Percentiles rank a stretch among this genome's conserved stretches.
Conservation (phyloP, 306 rosid species). For the apple (Malus domestica) region ASM211411v1 NC_041794.1:18448001-18448500, state of each 20-base stretch:
- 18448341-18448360: background rate
- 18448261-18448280: background rate
- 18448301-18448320: background rate
- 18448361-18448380: background rate
- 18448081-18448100: background rate
- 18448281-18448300: background rate
- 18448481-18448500: constrained; percentile 94
- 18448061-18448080: background rate
- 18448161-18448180: too few relatives aligned
- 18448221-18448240: background rate
- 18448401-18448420: background rate
- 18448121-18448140: background rate
- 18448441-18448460: constrained; percentile 94
- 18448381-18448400: background rate
- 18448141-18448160: background rate
- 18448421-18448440: constrained; percentile 81
- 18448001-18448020: background rate
- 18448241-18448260: background rate
- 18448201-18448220: background rate
- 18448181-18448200: background rate
- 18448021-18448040: background rate
- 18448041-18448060: background rate
- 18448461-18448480: constrained; percentile 97
- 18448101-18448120: background rate
- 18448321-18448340: background rate